Percentiles rank a stretch among this genome's conserved stretches.
phyloP scores from a whole-genome alignment of 116 monocot species.

The Iris pallida region DNA sequence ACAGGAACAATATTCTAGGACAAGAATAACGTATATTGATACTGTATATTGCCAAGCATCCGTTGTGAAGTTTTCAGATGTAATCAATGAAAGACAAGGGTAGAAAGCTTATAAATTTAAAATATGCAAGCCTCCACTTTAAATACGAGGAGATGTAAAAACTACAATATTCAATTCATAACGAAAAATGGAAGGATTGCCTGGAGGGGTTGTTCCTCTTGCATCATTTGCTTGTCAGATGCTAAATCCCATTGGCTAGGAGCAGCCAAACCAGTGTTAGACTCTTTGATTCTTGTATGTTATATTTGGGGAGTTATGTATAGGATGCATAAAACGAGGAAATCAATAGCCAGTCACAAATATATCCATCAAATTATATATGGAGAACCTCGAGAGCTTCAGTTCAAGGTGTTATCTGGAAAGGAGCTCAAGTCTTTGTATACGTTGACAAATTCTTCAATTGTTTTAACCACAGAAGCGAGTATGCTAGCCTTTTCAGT shows the following conservation, averaged over 20 bases:
- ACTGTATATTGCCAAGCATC: too few species aligned
- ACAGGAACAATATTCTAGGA: constrained; percentile 54
- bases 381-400: too few species aligned
- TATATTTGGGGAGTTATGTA: neutral
- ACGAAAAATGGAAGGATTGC: constrained; percentile 13
- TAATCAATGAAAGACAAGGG: too few species aligned
- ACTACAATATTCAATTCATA: neutral
- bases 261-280: constrained; percentile 83
- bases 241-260: constrained; percentile 96
- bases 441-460: constrained; percentile 58
- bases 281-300: constrained; percentile 81
- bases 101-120: too few species aligned
- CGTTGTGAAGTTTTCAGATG: too few species aligned
- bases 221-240: constrained; percentile 97
- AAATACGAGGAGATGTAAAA: too few species aligned
- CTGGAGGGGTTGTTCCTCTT: constrained; percentile 95
- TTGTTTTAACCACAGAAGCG: constrained; percentile 39
- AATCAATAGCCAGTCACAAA: neutral
- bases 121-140: too few species aligned
- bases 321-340: neutral
- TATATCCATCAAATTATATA: too few species aligned
- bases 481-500: constrained; percentile 63
- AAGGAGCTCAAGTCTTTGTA: constrained; percentile 77
- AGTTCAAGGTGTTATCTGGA: too few species aligned
- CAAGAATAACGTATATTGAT: too few species aligned